Evolutionary conservation across 2,329 filamentous ascomycete genomes (phyloP), one percentile per base, ranked within the genome.

Genomic region (Trichophyton benhamiae): DNA sequence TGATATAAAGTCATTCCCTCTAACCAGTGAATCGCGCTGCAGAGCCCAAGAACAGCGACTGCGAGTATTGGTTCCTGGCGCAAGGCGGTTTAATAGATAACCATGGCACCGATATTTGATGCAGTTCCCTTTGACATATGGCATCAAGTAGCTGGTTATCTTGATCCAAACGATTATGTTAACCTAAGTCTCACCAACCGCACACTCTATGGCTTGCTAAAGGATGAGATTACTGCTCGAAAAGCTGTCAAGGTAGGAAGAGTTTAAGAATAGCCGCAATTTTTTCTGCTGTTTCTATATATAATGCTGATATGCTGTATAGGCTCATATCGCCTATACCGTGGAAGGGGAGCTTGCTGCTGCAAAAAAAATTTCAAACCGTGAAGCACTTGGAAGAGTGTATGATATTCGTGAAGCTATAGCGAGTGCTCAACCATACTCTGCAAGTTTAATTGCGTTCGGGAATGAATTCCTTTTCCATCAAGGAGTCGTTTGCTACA

Each of bases 401-500:
- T 81, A 83, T 63, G 85, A 87, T 68, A 77, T 84, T 57, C 78
- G 81, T 59, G 72, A 81, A 59, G 84, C 87, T 22, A 75, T 88
- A 57, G 78, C 83, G 2, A 78, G 77, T 22, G 85, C 84, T 3
- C 73, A 78, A 36, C 88, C 88, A 0, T 89, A 83, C 68, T 78
- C 82, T 0, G 80, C 81, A 15, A 80, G 80, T 1, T 75, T 85
- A 0, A 68, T 89, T 36, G 86, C 80, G 2, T 75, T 82, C 59
- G 85, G 80, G 2, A 79, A 83, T 25, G 76, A 78, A 2, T 89
- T 86, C 71, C 70, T 84, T 1, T 89, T 87, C 69, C 75, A 77
- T 17, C 78, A 83, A 62, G 86, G 87, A 4, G 77, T 82, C 9
- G 73, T 91, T 15, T 88, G 86, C 66, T 87, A 89, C 68, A 79